Evolutionary conservation across 345 rosid species (phyloP), one percentile per base, ranked within the genome.

Genomic region (Triadica sebifera): DNA sequence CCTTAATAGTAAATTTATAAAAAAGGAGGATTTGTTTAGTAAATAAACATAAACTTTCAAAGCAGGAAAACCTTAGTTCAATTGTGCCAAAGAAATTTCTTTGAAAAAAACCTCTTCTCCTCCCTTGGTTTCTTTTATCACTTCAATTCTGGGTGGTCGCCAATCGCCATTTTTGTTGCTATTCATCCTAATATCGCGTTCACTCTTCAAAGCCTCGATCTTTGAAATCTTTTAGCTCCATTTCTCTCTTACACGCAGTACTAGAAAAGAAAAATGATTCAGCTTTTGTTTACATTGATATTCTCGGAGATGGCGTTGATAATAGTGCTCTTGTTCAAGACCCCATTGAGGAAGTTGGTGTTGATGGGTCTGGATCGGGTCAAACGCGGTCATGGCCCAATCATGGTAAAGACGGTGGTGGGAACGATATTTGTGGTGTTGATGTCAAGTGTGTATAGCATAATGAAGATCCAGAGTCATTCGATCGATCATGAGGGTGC

Each of bases 401-500:
- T 81, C 52, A n/a, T 81, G 41, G 84, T 75, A 3, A 74, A 77
- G 71, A 81, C 84, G 2, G 81, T 81, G 52, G 84, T 50, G 11
- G 84, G 71, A 59, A 81, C 84, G 38, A 59, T 78, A 52, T 10
- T 74, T 55, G 70, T 81, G 67, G 76, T 78, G 52, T 67, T 78
- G 45, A 66, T 71, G 4, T 77, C 84, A 34, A 74, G 74, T 17
- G 67, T 74, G 12, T 75, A 74, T 56, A 81, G 79, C 70, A 74
- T 81, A 65, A 72, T 61, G 64, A 71, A 74, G 76, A 78, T 81
- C 76, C 81, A 71, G 76, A 78, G 66, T 17, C 76, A 77, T 5
- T 51, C 67, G 74, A 47, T 74, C 59, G 75, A 76, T 29, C 34
- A 29, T 45, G 81, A 64, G 10, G 81, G 70, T 25, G 52, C 12